A percentile compares a stretch with the other conserved stretches of the same genome.
These are phyloP conservation scores for Alternaria solani DNA, from an alignment of 2,329 filamentous ascomycete species.

Conservation along the genomic window DNA sequence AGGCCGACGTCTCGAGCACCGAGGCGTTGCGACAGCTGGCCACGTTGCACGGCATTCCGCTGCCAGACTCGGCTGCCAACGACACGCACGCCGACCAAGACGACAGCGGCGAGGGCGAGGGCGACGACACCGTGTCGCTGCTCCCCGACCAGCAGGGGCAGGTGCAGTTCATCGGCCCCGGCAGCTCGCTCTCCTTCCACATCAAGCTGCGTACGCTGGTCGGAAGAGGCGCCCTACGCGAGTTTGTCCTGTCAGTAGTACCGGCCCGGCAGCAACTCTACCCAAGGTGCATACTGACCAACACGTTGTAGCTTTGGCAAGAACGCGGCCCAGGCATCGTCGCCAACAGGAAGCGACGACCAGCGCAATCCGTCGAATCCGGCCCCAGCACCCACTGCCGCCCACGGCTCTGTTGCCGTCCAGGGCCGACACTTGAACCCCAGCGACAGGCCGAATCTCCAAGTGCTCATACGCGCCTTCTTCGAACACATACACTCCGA, in stretches of 20 bases:
- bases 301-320: slow-evolving; percentile 44
- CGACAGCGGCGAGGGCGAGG: slow-evolving; percentile 33
- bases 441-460: slow-evolving; percentile 34
- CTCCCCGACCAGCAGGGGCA: slow-evolving; percentile 56
- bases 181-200: slow-evolving; percentile 55
- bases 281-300: not conserved
- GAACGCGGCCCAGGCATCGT: slow-evolving; percentile 48
- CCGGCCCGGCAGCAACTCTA: not conserved
- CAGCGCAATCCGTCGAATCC: slow-evolving; percentile 27
- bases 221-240: slow-evolving; percentile 41
- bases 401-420: slow-evolving; percentile 12
- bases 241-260: slow-evolving; percentile 44
- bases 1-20: slow-evolving; percentile 53
- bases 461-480: slow-evolving; percentile 51
- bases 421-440: slow-evolving; percentile 23
- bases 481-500: slow-evolving; percentile 56
- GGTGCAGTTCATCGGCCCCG: slow-evolving; percentile 56
- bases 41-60: slow-evolving; percentile 50
- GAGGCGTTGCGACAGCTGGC: slow-evolving; percentile 54
- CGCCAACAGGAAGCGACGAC: slow-evolving; percentile 28
- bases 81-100: slow-evolving; percentile 26
- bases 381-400: slow-evolving; percentile 10
- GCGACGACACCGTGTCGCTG: slow-evolving; percentile 47
- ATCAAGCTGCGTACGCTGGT: slow-evolving; percentile 52
- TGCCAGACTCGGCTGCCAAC: slow-evolving; percentile 41